Evolutionary conservation across 2,329 filamentous ascomycete species (phyloP).

Genomic region (Hypoxylon sp.): DNA sequence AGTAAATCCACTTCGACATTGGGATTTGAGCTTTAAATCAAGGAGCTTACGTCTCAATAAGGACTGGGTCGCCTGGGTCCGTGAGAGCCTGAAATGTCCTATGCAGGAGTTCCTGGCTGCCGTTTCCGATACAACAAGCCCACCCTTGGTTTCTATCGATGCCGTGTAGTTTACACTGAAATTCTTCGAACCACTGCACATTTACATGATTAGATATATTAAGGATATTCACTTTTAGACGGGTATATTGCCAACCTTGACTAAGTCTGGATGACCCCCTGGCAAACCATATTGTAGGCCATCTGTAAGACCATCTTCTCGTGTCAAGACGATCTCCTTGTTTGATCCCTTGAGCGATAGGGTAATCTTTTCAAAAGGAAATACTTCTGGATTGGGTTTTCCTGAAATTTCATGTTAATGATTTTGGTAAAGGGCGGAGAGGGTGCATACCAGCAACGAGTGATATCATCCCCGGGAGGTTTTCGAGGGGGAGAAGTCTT

Average conservation of each 20-base stretch:
- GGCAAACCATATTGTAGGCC: conserved; percentile 22
- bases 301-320: conserved; percentile 21
- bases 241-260: conserved; percentile 8
- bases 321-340: conserved; percentile 19
- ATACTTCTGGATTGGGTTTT: conserved; percentile 27
- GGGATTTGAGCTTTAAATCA: not conserved
- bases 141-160: conserved; percentile 11
- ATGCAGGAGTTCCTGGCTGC: conserved; percentile 26
- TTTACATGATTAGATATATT: not conserved
- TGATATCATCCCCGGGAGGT: conserved; percentile 23
- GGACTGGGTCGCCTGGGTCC: conserved; percentile 20
- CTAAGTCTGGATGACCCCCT: conserved; percentile 15
- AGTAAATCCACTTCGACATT: not conserved
- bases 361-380: conserved; percentile 21
- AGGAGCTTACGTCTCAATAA: conserved; percentile 24
- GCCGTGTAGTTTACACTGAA: conserved; percentile 19
- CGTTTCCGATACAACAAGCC: conserved; percentile 22
- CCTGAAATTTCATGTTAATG: conserved; percentile 1
- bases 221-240: no score
- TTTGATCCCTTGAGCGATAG: conserved; percentile 19
- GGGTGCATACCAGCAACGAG: conserved; percentile 21
- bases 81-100: conserved; percentile 26
- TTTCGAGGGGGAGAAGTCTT: conserved; percentile 26
- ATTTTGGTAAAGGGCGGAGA: not conserved
- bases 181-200: conserved; percentile 19